Base-by-base conservation (phyloP, 805 yeast genomes). In the Metschnikowia hibisci region DNA sequence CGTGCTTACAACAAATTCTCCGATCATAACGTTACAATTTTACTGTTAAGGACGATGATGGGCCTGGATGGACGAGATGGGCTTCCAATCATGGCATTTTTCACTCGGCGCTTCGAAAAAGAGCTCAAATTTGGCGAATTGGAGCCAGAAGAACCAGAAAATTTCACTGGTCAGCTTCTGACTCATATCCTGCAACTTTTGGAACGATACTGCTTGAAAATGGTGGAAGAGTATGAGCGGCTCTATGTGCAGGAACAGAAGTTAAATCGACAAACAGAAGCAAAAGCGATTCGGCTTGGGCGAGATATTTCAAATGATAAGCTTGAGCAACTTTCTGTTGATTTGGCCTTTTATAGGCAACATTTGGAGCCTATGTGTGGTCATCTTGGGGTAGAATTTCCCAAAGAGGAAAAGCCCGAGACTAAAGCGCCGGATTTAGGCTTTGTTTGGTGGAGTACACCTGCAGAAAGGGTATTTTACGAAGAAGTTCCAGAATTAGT, bases 391-490 rank as follows among this genome's bases (percentile, higher is more conserved):
- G 29, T 50, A 11, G 41, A 35, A 2, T 10, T 32, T 14, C 56
- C 51, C 6, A 30, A 29, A 3, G 45, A 63, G 11, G 66, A 62
- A 29, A 51, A 59, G 6, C 3, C 39, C 6, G 34, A 4, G 4
- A 15, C 35, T 11, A 31, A 7, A 6, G 32, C 12, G 15, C 32
- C n/a, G 16, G 39, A 16, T n/a, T 13, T 35, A 12, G 54, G 30
- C 8, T 22, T 23, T 7, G 35, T 34, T 9, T 51, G 66, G 32
- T 87, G 95, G 95, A 85, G 78, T 31, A 80, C 74, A 43, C 78
- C 78, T 13, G 82, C 80, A 25, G 80, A 77, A n/a, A 73, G 74
- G 47, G 70, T 67, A 47, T 89, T 87, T 56, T 85, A 87, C 57
- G 78, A 76, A 25, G 71, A 64, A 1, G 61, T 81, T 14, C 82